A percentile compares a stretch with the other conserved stretches of the same genome.
Conservation (phyloP, 164 flowering plant species). For the Vitis riparia region DNA sequence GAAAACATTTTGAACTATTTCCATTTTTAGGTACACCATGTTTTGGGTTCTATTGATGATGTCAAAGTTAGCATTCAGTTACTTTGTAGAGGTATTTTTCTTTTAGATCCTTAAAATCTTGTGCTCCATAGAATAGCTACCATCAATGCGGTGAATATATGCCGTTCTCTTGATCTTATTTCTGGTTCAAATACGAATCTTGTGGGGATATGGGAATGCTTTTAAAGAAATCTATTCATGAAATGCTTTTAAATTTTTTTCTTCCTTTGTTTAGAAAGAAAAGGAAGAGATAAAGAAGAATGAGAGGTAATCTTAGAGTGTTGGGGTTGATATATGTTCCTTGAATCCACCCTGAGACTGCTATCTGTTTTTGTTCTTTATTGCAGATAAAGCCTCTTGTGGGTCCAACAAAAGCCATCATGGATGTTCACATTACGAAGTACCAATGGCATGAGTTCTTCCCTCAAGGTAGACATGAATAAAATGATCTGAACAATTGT, state of each 20-base stretch:
- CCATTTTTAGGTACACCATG: conserved; percentile 66
- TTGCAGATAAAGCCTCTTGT: conserved; percentile 85
- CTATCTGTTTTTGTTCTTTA: not conserved
- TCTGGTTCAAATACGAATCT: not conserved
- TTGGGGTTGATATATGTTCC: not conserved
- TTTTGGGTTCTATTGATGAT: conserved; percentile 79
- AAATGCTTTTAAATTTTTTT: not conserved
- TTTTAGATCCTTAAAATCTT: conserved; percentile 3
- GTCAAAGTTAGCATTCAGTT: conserved; percentile 86
- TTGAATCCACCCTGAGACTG: not conserved
- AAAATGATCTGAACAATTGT: not conserved
- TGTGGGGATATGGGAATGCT: not conserved
- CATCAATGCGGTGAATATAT: not conserved
- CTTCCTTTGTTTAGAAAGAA: too few relatives aligned
- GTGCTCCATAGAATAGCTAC: not conserved
- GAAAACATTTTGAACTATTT: conserved; percentile 3
- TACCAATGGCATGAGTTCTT: conserved; percentile 90
- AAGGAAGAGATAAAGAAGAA: too few relatives aligned
- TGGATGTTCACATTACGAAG: conserved; percentile 37
- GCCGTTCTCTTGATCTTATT: not conserved
- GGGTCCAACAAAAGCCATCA: conserved; percentile 72
- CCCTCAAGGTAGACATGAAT: conserved; percentile 59
- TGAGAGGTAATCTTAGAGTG: not conserved
- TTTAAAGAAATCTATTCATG: not conserved
- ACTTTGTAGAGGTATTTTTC: conserved; percentile 64